A percentile compares a stretch with the other conserved stretches of the same genome.
Evolutionary conservation across 495 filamentous ascomycete genomes (phyloP).

Genomic region (Podospora anserina): DNA sequence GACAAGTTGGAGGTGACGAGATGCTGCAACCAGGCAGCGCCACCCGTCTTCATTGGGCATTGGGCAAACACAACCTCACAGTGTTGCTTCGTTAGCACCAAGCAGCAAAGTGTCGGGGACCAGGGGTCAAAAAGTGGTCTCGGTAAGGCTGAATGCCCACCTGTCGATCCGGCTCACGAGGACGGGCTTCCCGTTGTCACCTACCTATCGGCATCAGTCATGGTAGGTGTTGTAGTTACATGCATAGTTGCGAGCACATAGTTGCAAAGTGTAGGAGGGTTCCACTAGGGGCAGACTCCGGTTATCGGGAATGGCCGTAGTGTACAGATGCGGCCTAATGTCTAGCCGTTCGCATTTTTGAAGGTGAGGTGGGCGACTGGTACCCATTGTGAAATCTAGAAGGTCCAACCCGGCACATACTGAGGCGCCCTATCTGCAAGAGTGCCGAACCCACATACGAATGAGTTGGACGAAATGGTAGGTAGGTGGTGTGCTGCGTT

Average conservation of each 20-base stretch:
- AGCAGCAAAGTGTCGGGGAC: not conserved
- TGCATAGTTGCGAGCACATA: not conserved
- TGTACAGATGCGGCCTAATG: not conserved
- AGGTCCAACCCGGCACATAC: not conserved
- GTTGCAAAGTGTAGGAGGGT: not conserved
- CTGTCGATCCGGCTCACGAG: not conserved
- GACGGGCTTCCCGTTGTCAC: not conserved
- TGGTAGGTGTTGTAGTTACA: too few species aligned
- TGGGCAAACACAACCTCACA: slow-evolving; percentile 8
- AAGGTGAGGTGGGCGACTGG: not conserved
- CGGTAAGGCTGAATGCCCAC: slow-evolving; percentile 3
- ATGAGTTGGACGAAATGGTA: not conserved
- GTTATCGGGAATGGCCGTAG: not conserved
- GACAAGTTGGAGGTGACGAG: not conserved
- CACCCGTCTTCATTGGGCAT: slow-evolving; percentile 7
- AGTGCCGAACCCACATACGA: not conserved
- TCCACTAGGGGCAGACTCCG: not conserved
- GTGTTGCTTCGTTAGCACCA: not conserved
- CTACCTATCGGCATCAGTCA: not conserved
- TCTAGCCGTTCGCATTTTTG: not conserved
- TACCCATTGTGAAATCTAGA: not conserved
- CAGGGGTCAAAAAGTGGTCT: not conserved
- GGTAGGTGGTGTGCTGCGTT: not conserved
- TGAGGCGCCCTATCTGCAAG: not conserved
- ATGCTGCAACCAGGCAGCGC: slow-evolving; percentile 1